Conservation (phyloP, 129 eudicot species). For the Tagetes patula region DNA sequence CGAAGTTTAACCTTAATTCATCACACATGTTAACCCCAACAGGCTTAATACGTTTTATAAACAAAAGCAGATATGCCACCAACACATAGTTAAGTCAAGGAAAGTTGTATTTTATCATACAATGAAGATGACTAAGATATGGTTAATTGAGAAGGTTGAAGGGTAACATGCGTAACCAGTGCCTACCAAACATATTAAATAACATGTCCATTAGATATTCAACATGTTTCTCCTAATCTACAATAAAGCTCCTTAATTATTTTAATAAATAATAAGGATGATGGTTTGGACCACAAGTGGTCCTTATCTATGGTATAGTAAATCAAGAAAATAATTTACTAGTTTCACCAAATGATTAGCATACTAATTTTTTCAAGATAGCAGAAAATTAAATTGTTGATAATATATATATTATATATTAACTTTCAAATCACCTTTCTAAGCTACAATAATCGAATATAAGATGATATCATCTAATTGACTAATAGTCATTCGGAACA, state of each 20-base stretch:
- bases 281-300: constrained; percentile 29
- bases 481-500: too few relatives aligned
- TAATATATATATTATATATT: too few relatives aligned
- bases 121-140: neutral
- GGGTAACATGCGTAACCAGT: neutral
- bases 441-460: neutral
- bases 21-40: too few relatives aligned
- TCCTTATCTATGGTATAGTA: constrained; percentile 10
- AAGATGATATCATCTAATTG: neutral
- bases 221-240: neutral
- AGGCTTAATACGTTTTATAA: too few relatives aligned
- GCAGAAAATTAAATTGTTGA: neutral
- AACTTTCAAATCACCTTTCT: neutral
- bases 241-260: neutral
- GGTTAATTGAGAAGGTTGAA: neutral
- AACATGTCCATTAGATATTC: constrained; percentile 1
- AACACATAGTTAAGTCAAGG: neutral
- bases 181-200: constrained; percentile 9
- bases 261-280: neutral
- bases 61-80: neutral
- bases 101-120: neutral
- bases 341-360: constrained; percentile 1
- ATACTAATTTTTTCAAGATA: neutral
- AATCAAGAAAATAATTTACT: neutral
- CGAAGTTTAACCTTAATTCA: too few relatives aligned